Base-by-base conservation (phyloP, 139 green algal species). In the Coccomyxa sp. region DNA sequence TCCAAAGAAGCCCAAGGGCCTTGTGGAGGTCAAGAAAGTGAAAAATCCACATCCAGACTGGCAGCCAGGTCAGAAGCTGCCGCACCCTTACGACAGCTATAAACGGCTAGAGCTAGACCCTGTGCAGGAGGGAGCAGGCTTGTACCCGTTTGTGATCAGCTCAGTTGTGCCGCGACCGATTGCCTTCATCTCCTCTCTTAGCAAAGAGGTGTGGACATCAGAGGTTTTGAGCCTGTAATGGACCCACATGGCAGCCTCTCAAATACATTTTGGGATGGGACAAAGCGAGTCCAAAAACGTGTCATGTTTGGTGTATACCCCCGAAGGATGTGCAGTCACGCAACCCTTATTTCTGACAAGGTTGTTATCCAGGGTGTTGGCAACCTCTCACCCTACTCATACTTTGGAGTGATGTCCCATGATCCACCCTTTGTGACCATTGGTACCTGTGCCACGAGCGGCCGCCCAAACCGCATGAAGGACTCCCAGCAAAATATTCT, bases 401-500 rank as follows among this genome's bases (percentile, higher is more conserved):
- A 98, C 85, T 98, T 98, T 85, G 94, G 94, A 30, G 88, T 90
- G 9, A 86, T 98, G 88, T 81, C 86, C 10, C 95, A 98, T 82
- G 90, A 97, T 85, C 94, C 94, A 9, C 89, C 91, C 17, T 85
- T 88, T 16, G 83, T 98, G 57, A 86, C 86, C 15, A 90, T 97
- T 38, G 92, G 89, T 32, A 83, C 89, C 59, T 92, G 86, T 75
- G 82, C 85, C 77, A 90, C 81, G 58, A n/a, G n/a, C 10, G 30
- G 67, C 51, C 79, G 79, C 45, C 28, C 83, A 13, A 74, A 79
- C 28, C 21, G 18, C 11, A 80, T 91, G 79, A 99, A 99, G 83
- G 96, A 99, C 91, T 95, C 93, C 13, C 85, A 96, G 51, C 63
- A 84, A n/a, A 99, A 99, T 88, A 95, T 98, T 28, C 82, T 97